phyloP scores from a whole-genome alignment of 78 protist species.

The Tieghemostelium lacteum region DNA sequence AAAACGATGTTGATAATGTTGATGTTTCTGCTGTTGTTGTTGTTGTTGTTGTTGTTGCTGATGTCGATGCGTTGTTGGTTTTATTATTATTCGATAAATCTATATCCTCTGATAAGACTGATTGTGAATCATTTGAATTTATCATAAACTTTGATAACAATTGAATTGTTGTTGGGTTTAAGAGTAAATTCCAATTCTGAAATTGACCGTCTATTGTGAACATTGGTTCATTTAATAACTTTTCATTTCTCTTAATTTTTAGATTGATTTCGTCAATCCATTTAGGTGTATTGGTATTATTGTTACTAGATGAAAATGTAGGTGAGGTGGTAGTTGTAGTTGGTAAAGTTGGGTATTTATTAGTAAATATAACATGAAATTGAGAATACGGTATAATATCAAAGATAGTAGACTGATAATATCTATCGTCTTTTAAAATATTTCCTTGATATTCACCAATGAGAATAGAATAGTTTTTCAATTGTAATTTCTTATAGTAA shows the following conservation, averaged over 20 bases:
- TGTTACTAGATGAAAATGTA: background rate
- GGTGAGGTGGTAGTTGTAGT: background rate
- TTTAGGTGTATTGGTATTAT: background rate
- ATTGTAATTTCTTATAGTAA: slow-evolving; percentile 15
- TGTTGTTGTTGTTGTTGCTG: slow-evolving; percentile 13
- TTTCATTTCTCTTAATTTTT: slow-evolving; percentile 47
- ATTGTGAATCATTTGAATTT: too few species aligned
- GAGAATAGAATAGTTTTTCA: slow-evolving; percentile 10
- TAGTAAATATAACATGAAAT: slow-evolving; percentile 49
- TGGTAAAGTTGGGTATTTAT: background rate
- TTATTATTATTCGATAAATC: background rate
- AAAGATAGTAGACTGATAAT: slow-evolving; percentile 24
- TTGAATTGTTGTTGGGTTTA: background rate
- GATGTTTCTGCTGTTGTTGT: background rate
- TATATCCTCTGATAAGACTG: too few species aligned
- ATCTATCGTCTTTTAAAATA: slow-evolving; percentile 16
- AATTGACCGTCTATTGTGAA: background rate
- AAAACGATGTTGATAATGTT: background rate
- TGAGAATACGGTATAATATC: slow-evolving; percentile 1
- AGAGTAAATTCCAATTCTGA: background rate
- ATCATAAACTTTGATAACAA: too few species aligned
- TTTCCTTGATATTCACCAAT: slow-evolving; percentile 28
- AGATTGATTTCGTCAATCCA: background rate
- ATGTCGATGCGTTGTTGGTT: background rate
- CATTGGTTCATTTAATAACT: background rate